phyloP scores from a whole-genome alignment of 2,329 filamentous ascomycete genomes.

The Coleophoma crateriformis region DNA sequence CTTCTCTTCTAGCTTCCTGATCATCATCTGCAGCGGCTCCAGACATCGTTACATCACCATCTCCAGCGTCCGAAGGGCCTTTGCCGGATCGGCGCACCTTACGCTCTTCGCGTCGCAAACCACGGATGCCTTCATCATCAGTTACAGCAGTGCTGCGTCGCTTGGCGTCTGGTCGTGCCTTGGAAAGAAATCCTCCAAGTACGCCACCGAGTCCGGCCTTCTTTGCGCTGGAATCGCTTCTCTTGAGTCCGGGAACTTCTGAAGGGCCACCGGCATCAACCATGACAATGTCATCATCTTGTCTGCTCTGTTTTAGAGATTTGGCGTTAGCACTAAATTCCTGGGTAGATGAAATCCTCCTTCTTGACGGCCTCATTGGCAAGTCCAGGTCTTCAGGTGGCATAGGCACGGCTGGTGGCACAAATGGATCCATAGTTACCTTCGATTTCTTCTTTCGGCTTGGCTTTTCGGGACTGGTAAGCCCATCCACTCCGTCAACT shows the following conservation, averaged over 20 bases:
- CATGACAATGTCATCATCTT: slow-evolving; percentile 59
- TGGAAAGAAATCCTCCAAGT: slow-evolving; percentile 52
- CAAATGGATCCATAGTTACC: slow-evolving; percentile 28
- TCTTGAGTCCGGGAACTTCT: slow-evolving; percentile 36
- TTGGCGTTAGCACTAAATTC: slow-evolving; percentile 31
- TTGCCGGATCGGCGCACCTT: slow-evolving; percentile 25
- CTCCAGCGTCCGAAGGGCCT: slow-evolving; percentile 34
- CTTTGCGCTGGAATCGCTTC: slow-evolving; percentile 57
- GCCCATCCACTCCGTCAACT: slow-evolving; percentile 33
- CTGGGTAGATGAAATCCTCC: slow-evolving; percentile 15
- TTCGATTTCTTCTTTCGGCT: slow-evolving; percentile 35
- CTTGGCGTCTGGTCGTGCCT: slow-evolving; percentile 37
- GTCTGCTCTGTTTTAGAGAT: slow-evolving; percentile 55
- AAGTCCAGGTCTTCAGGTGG: slow-evolving; percentile 20
- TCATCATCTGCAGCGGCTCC: slow-evolving; percentile 47
- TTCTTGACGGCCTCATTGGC: slow-evolving; percentile 15
- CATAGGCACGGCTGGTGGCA: slow-evolving; percentile 25
- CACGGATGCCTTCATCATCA: slow-evolving; percentile 39
- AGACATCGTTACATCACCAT: slow-evolving; percentile 35
- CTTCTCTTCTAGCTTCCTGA: slow-evolving; percentile 55
- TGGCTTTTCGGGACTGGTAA: slow-evolving; percentile 39
- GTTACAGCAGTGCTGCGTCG: slow-evolving; percentile 45
- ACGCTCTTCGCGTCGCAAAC: slow-evolving; percentile 26
- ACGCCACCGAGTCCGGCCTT: slow-evolving; percentile 56
- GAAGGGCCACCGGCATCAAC: slow-evolving; percentile 45